phyloP scores from a whole-genome alignment of 805 yeast species.

The Barnettozyma botsteinii region DNA sequence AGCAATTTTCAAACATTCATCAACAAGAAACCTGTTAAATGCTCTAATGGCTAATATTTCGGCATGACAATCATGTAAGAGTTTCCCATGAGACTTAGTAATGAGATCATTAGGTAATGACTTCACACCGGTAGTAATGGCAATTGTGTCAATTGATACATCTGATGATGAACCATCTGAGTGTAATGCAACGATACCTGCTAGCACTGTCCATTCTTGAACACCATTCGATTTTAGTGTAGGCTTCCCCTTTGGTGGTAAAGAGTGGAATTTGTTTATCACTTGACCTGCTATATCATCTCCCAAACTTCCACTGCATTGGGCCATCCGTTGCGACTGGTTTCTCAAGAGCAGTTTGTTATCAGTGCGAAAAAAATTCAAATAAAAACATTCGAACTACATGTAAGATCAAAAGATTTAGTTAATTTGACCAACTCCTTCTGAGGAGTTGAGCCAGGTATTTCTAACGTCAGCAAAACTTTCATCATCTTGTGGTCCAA shows the following conservation, averaged over 20 bases:
- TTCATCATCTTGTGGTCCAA: no score
- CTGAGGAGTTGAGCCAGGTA: no score
- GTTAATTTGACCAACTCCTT: no score
- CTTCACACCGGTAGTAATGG: constrained; percentile 80
- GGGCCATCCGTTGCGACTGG: no score
- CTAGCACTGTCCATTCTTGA: constrained; percentile 79
- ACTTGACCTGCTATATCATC: constrained; percentile 6
- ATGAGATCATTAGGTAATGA: constrained; percentile 53
- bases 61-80: constrained; percentile 88
- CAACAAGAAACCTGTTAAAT: constrained; percentile 41
- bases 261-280: not conserved
- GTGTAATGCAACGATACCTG: constrained; percentile 54
- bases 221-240: constrained; percentile 53
- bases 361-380: no score
- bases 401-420: no score
- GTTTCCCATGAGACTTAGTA: constrained; percentile 42
- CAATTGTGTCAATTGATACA: constrained; percentile 31
- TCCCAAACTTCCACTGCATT: no score
- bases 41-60: constrained; percentile 71
- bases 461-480: no score
- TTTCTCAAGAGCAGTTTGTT: no score
- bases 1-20: constrained; percentile 13
- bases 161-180: constrained; percentile 15
- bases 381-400: no score
- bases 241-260: constrained; percentile 51